Base-by-base conservation (phyloP, 1,284 basidiomycete genomes). In the Cerioporus squamosus region DNA sequence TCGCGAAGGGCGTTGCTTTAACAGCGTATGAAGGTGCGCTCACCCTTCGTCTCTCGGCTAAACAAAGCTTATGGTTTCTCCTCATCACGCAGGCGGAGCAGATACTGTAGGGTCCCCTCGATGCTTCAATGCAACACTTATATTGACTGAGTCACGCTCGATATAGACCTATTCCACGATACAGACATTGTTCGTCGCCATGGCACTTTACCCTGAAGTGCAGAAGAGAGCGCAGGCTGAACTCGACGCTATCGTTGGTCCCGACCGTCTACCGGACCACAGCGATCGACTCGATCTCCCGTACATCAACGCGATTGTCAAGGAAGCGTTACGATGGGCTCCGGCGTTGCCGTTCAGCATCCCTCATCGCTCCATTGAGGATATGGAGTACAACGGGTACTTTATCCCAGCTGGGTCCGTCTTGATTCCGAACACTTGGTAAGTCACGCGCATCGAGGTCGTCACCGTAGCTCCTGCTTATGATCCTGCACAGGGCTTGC, bases 221-320 rank as follows among this genome's bases (percentile, higher is more conserved):
- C 73, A 74, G 51, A 61, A 55, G 5, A 70, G 66, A 29, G 77
- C 74, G 1, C 75, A 73, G 43, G 70, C 63, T 36, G 75, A 78
- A 55, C 55, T 79, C 14, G 75, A 77, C 56, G 53, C 61, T 7
- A 73, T 77, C 10, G 65, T 77, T 43, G 65, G 68, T 14, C 39
- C 58, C 1, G 68, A 74, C 26, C 61, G 65, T 17, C 52, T 61
- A 8, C 56, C 60, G 15, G 46, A 49, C 2, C 51, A 51, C 31
- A 26, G 29, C 26, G 75, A 77, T 44, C 31, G 64, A n/a, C 52
- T 57, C 2, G 39, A 18, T 6, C 50, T 68, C 2, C 66, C 64
- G 1, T 68, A 69, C 38, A 54, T 68, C 20, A 52, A 55, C n/a
- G 67, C 64, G 2, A 26, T 69, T 8, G 52, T 68, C 26, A 67